Percentiles rank a stretch among this genome's conserved stretches.
Evolutionary conservation across 257 asterid genomes (phyloP).

Genomic region (Voacanga thouarsii): DNA sequence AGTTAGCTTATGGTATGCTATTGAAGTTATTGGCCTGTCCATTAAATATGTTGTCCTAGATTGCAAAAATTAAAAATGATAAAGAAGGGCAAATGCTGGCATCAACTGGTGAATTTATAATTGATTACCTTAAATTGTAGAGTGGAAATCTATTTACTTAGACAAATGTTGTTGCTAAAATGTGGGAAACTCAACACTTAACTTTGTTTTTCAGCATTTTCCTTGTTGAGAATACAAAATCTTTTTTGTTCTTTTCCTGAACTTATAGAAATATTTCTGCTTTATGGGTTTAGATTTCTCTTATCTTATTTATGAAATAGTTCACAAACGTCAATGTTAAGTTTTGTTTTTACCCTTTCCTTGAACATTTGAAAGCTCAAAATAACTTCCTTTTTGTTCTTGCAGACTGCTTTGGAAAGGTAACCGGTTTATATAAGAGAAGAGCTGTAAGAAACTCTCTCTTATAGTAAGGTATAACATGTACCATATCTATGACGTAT

Average conservation of each 20-base stretch:
- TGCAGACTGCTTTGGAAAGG: slow-evolving; percentile 85
- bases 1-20: neutral
- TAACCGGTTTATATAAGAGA: slow-evolving; percentile 92
- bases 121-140: neutral
- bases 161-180: neutral
- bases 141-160: neutral
- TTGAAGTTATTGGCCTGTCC: neutral
- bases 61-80: neutral
- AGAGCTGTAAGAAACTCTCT: slow-evolving; percentile 90
- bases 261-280: neutral
- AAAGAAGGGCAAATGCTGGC: neutral
- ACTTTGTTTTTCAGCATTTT: neutral
- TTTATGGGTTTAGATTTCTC: neutral
- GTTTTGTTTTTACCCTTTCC: neutral
- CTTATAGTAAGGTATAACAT: slow-evolving; percentile 57
- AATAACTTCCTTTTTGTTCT: slow-evolving; percentile 12
- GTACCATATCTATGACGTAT: neutral
- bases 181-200: neutral
- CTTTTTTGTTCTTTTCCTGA: slow-evolving; percentile 5
- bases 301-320: neutral
- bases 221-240: neutral
- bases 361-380: slow-evolving; percentile 19
- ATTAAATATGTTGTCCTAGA: neutral
- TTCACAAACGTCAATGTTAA: neutral
- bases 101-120: neutral